Conservation (phyloP, 495 filamentous ascomycete species). For the Penicillium cataractarum region DNA sequence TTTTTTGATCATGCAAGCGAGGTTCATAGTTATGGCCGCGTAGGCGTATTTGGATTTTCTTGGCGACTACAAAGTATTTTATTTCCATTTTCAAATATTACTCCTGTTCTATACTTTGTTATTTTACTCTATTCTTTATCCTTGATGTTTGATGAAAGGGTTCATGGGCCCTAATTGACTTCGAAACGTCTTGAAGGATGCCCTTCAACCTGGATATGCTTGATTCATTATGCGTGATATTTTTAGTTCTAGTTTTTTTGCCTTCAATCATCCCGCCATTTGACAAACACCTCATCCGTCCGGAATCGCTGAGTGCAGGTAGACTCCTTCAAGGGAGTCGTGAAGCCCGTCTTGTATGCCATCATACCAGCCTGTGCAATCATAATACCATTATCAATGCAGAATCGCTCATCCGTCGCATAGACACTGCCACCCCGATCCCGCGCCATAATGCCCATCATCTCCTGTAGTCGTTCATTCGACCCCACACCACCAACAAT, state of each 20-base stretch:
- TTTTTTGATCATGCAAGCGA: conserved; percentile 10
- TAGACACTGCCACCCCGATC: conserved; percentile 89
- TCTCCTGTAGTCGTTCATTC: conserved; percentile 92
- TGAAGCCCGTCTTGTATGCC: conserved; percentile 78
- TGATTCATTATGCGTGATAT: conserved; percentile 31
- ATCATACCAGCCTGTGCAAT: conserved; percentile 95
- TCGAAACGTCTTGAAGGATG: conserved; percentile 2
- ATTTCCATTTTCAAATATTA: conserved; percentile 7
- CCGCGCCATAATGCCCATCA: conserved; percentile 97
- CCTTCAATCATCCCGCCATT: conserved; percentile 71
- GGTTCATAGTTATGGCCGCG: conserved; percentile 12
- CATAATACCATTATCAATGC: conserved; percentile 99
- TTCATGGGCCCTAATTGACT: not conserved
- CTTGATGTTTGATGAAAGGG: not conserved
- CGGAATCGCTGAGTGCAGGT: conserved; percentile 93
- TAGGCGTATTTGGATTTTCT: conserved; percentile 2
- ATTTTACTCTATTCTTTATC: conserved; percentile 7
- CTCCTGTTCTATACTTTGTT: not conserved
- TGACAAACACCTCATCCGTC: conserved; percentile 90
- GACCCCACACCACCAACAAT: conserved; percentile 99
- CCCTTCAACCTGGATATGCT: conserved; percentile 8
- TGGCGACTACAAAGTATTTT: conserved; percentile 1
- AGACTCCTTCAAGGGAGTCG: conserved; percentile 75
- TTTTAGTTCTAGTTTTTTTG: conserved; percentile 6
- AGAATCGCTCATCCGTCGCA: conserved; percentile 95